Evolutionary conservation across 495 filamentous ascomycete species (phyloP).

Genomic region (Lasiosphaeria ovina): DNA sequence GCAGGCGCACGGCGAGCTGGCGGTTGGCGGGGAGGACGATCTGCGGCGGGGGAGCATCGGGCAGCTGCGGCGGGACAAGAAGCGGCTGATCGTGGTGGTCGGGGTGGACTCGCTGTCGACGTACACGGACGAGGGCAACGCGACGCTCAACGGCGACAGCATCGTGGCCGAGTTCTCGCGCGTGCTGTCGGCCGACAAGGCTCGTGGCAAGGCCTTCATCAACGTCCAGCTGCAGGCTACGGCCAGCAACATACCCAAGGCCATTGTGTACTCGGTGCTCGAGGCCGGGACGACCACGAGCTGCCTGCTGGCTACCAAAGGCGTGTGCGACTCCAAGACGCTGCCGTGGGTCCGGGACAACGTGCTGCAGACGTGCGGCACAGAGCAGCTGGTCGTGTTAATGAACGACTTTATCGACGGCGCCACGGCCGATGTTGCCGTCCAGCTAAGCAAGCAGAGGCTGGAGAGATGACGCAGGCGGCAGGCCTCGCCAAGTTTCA

Average conservation of each 20-base stretch:
- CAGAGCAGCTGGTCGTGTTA: constrained; percentile 43
- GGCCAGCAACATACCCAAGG: constrained; percentile 49
- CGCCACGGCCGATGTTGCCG: constrained; percentile 48
- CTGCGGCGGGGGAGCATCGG: constrained; percentile 37
- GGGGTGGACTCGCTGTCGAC: constrained; percentile 47
- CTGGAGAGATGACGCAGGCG: constrained; percentile 23
- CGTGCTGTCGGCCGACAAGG: constrained; percentile 36
- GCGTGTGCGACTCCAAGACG: constrained; percentile 50
- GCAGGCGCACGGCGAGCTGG: constrained; percentile 28
- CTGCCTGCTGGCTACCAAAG: constrained; percentile 50
- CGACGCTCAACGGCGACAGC: constrained; percentile 46
- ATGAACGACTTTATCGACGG: constrained; percentile 60
- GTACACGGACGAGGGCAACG: constrained; percentile 52
- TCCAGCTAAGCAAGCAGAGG: constrained; percentile 44
- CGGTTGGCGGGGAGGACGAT: constrained; percentile 36
- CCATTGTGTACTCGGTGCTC: constrained; percentile 45
- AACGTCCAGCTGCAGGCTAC: constrained; percentile 57
- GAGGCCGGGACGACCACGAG: constrained; percentile 42
- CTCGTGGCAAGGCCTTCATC: constrained; percentile 41
- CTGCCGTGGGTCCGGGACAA: constrained; percentile 49
- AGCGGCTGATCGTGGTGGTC: constrained; percentile 48
- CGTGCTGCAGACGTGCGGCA: constrained; percentile 32
- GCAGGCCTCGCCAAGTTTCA: not conserved
- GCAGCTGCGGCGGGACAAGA: constrained; percentile 39
- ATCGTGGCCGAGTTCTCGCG: constrained; percentile 44